Evolutionary conservation across 768 basidiomycete genomes (phyloP), one percentile per base, ranked within the genome.

Genomic region (Coprinopsis sp.): DNA sequence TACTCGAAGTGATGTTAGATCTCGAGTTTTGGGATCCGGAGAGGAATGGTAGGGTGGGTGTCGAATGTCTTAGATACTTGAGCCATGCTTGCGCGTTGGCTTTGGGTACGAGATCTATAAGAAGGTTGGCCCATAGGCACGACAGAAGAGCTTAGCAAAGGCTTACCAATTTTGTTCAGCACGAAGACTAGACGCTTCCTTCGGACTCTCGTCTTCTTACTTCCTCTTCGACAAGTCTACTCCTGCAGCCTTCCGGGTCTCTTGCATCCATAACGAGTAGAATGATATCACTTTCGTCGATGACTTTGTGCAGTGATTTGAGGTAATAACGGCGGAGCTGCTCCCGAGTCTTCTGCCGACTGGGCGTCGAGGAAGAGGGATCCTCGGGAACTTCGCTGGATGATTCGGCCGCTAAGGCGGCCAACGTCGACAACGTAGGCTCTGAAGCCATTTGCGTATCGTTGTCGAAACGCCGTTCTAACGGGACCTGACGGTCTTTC

Each of bases 201-300:
- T 95, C 89, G 18, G 70, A 71, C 60, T 94, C 92, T 28, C 88
- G 74, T 52, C 90, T 72, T 36, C 87, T 72, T 1, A 96, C 92
- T 62, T 96, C 94, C 59, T 95, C 91, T 63, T 99, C 96, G 3
- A 98, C 92, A 30, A 95, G 74, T 42, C 86, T 74, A 65, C 91
- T 95, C 53, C 95, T 68, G 33, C 91, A 94, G 0, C 95, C 94
- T 49, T 95, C 87, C 2, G 96, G 95, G 70, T 98, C 95, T 31
- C 95, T 73, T 1, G 94, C 94, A 66, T 98, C 96, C 13, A 98
- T 73, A 0, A 91, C 89, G 28, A 88, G 84, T 36, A 98, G 74
- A 41, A 98, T 67, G 25, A 99, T 87, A 60, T 98, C 94, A 53
- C 87, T 85, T 58, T 93, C 76, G 53, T 96, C 93, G 50, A 98